Conservation (phyloP, 106 monocot species). For the Chionographis japonica region DNA sequence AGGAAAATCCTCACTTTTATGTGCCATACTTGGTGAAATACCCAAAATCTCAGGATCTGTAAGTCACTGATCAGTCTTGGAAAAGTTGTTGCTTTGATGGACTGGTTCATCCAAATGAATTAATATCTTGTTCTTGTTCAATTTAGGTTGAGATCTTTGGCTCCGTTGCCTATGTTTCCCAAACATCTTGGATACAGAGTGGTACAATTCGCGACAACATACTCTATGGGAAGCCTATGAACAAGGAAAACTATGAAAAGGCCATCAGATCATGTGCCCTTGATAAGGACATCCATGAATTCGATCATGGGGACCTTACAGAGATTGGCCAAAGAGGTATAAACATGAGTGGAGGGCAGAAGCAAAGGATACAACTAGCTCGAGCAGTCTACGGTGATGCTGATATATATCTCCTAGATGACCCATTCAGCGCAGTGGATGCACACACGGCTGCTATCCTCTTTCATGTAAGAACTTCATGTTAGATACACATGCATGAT, state of each 20-base stretch:
- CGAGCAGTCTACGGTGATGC: constrained; percentile 38
- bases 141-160: constrained; percentile 52
- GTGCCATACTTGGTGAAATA: constrained; percentile 75
- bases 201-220: constrained; percentile 76
- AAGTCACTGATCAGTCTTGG: no score
- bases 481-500: no score
- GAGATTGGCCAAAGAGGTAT: constrained; percentile 42
- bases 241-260: constrained; percentile 51
- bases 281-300: constrained; percentile 73
- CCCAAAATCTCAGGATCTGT: constrained; percentile 62
- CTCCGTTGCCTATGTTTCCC: constrained; percentile 77
- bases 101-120: not conserved
- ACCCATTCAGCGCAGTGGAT: constrained; percentile 51
- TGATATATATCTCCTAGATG: constrained; percentile 44
- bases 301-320: constrained; percentile 48
- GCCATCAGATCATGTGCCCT: constrained; percentile 67
- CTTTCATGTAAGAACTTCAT: no score
- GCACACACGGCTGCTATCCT: constrained; percentile 44
- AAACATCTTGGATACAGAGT: constrained; percentile 82
- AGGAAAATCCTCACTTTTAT: constrained; percentile 70
- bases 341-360: constrained; percentile 53
- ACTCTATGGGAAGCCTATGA: constrained; percentile 65
- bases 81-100: not conserved
- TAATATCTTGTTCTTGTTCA: constrained; percentile 10
- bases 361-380: constrained; percentile 49